A percentile compares a stretch with the other conserved stretches of the same genome.
Evolutionary conservation across 2,329 filamentous ascomycete species (phyloP).

Genomic region (Parastagonospora nodorum): DNA sequence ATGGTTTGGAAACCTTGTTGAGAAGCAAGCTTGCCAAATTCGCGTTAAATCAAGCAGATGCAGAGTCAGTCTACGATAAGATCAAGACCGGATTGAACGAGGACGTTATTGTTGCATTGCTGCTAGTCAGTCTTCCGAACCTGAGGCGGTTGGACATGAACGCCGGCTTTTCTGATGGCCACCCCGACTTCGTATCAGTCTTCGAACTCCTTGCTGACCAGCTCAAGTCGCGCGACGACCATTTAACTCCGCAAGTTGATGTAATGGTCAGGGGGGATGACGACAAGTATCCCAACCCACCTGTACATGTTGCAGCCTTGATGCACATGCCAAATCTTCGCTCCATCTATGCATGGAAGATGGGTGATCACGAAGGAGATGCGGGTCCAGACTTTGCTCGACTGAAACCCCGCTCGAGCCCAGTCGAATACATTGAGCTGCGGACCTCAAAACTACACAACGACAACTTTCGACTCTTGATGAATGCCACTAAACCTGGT

Average conservation of each 20-base stretch:
- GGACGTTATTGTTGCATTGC: background rate
- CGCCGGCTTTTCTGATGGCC: background rate
- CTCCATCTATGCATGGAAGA: slow-evolving; percentile 3
- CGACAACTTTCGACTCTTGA: background rate
- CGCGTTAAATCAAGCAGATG: background rate
- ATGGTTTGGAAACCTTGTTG: background rate
- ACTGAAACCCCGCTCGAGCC: slow-evolving; percentile 1
- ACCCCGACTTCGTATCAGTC: background rate
- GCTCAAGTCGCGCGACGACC: background rate
- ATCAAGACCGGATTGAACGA: background rate
- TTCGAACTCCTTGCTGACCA: background rate
- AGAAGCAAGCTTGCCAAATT: background rate
- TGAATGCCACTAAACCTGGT: slow-evolving; percentile 8
- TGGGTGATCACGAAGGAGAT: slow-evolving; percentile 1
- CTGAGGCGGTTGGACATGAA: background rate
- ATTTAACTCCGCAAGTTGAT: background rate
- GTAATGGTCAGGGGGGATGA: background rate
- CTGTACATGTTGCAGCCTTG: background rate
- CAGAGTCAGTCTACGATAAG: background rate
- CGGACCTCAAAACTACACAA: slow-evolving; percentile 1
- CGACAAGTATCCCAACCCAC: background rate
- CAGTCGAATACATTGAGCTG: slow-evolving; percentile 6
- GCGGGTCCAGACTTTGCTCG: background rate
- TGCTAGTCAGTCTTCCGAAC: background rate
- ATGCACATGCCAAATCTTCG: slow-evolving; percentile 4